These are phyloP conservation scores for Taphrina wiesneri DNA, from an alignment of 1,139 yeast genomes.

Conservation along the genomic window DNA sequence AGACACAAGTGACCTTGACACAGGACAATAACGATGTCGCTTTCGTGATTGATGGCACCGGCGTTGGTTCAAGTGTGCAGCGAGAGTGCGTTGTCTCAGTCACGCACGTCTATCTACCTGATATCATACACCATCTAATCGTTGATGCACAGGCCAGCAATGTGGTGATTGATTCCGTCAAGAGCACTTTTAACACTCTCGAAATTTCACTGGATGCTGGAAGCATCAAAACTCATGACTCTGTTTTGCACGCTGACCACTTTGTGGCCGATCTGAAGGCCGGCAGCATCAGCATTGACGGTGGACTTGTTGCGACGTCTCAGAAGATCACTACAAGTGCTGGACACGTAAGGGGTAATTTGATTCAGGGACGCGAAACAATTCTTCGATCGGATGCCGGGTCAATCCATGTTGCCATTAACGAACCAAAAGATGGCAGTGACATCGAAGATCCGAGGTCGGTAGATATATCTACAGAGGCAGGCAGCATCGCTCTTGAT, in stretches of 20 bases:
- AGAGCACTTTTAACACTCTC: neutral
- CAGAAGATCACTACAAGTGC: neutral
- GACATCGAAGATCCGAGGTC: neutral
- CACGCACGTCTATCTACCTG: neutral
- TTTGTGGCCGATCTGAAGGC: neutral
- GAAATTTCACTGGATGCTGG: neutral
- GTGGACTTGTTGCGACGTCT: neutral
- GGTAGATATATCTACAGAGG: neutral
- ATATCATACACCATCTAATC: neutral
- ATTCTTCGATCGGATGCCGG: neutral
- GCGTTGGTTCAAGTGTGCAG: neutral
- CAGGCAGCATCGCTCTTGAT: neutral
- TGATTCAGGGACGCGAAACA: neutral
- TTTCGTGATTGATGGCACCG: slow-evolving; percentile 4
- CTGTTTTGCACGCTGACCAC: neutral
- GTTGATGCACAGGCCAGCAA: neutral
- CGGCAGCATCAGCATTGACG: neutral
- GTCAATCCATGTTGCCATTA: neutral
- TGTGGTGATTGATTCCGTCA: neutral
- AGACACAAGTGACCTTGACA: neutral
- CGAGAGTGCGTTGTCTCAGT: slow-evolving; percentile 7
- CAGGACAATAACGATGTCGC: slow-evolving; percentile 15
- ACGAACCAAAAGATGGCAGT: neutral
- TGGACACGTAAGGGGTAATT: neutral
- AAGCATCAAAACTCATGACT: neutral